Evolutionary conservation across 345 rosid species (phyloP).

Genomic region (Lagerstroemia speciosa): DNA sequence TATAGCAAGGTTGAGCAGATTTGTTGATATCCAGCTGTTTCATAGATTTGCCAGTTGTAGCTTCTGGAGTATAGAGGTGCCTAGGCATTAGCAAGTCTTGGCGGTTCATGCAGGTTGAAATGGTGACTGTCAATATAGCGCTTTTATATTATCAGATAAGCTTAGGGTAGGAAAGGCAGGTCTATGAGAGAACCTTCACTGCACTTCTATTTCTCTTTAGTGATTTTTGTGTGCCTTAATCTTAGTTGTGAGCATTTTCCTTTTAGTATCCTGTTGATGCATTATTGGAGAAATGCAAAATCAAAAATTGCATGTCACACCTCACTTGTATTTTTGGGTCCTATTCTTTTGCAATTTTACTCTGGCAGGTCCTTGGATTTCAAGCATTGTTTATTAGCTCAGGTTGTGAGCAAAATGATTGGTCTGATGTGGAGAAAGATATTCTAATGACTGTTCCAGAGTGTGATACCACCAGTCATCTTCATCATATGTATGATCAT

Average conservation of each 20-base stretch:
- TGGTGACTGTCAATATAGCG: background rate
- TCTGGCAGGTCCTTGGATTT: conserved; percentile 3
- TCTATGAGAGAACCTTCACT: background rate
- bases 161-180: background rate
- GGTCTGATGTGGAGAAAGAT: conserved; percentile 14
- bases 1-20: no score
- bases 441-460: conserved; percentile 22
- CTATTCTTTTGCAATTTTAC: background rate
- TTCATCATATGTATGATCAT: conserved; percentile 47
- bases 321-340: background rate
- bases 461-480: conserved; percentile 17
- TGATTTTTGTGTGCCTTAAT: background rate
- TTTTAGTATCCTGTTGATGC: background rate
- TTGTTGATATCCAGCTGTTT: no score
- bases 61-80: no score
- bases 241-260: background rate
- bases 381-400: conserved; percentile 4
- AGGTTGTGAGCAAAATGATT: conserved; percentile 4
- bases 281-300: background rate
- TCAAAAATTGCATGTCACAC: background rate
- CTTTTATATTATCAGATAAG: background rate
- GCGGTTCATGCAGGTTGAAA: background rate
- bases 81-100: no score
- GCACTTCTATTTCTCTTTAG: background rate
- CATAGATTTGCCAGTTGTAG: no score